Conservation (phyloP, 2,329 filamentous ascomycete genomes). For the Fusarium odoratissimum region DNA sequence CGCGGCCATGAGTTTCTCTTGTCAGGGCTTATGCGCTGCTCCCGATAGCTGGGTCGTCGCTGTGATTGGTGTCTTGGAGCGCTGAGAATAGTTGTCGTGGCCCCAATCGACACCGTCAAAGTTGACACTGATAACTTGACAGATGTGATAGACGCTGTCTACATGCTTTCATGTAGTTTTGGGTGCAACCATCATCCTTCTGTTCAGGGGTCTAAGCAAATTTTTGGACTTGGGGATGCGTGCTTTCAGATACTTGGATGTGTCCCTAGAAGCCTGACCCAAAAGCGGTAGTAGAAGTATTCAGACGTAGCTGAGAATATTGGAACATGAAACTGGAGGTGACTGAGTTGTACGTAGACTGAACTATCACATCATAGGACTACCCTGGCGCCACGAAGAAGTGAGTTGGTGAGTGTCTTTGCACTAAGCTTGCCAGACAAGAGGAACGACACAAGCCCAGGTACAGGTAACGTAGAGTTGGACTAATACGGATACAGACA, state of each 20-base stretch:
- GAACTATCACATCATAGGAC: neutral
- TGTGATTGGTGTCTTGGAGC: constrained; percentile 41
- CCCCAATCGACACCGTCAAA: constrained; percentile 36
- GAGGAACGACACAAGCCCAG: neutral
- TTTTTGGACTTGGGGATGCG: neutral
- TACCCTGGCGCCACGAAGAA: neutral
- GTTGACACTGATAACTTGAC: constrained; percentile 19
- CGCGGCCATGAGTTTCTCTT: constrained; percentile 22
- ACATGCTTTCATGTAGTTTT: constrained; percentile 17
- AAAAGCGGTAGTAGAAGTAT: neutral
- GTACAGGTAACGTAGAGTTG: neutral
- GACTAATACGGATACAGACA: neutral
- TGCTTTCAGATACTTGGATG: constrained; percentile 9
- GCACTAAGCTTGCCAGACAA: neutral
- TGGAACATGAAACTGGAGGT: neutral
- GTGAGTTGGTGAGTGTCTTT: neutral
- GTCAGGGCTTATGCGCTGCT: constrained; percentile 8
- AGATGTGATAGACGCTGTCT: constrained; percentile 30
- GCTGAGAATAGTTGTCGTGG: constrained; percentile 41
- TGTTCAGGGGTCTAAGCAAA: neutral
- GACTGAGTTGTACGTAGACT: neutral
- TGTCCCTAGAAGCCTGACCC: neutral
- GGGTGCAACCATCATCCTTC: neutral
- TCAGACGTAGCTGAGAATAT: neutral
- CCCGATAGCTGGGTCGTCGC: constrained; percentile 16